Evolutionary conservation across 257 asterid genomes (phyloP).

Genomic region (Cordia subcordata): DNA sequence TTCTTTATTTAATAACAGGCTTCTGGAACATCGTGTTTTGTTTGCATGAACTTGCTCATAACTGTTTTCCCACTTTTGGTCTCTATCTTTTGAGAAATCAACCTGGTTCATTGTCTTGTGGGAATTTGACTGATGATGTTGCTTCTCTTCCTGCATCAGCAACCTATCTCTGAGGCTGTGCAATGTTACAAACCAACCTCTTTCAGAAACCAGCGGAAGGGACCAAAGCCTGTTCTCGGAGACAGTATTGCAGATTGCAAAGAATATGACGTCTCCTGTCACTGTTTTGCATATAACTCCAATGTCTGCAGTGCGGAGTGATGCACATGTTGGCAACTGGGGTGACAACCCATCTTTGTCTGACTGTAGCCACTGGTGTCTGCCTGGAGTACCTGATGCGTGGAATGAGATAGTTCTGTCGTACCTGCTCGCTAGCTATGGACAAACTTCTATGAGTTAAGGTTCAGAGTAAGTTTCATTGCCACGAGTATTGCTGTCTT

Average conservation of each 20-base stretch:
- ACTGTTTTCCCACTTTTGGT: neutral
- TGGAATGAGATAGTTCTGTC: conserved; percentile 66
- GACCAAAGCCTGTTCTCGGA: conserved; percentile 55
- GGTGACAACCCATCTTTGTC: conserved; percentile 56
- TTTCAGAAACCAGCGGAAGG: conserved; percentile 39
- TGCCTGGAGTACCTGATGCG: conserved; percentile 71
- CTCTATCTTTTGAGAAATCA: neutral
- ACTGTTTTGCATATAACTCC: conserved; percentile 61
- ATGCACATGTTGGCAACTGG: conserved; percentile 85
- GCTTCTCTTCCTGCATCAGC: conserved; percentile 27
- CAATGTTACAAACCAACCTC: conserved; percentile 56
- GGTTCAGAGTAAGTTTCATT: neutral
- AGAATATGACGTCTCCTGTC: conserved; percentile 54
- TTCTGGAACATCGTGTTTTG: too few species aligned
- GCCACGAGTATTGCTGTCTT: too few species aligned
- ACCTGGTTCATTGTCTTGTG: neutral
- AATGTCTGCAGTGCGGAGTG: conserved; percentile 66
- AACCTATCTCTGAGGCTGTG: conserved; percentile 47
- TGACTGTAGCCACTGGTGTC: conserved; percentile 85
- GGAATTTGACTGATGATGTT: neutral
- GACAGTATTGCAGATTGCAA: conserved; percentile 40
- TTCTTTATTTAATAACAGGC: too few species aligned
- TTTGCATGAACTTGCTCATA: neutral
- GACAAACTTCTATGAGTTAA: neutral
- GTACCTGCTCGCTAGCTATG: conserved; percentile 29